Evolutionary conservation across 2,329 filamentous ascomycete species (phyloP).

Genomic region (Alternaria sp.): DNA sequence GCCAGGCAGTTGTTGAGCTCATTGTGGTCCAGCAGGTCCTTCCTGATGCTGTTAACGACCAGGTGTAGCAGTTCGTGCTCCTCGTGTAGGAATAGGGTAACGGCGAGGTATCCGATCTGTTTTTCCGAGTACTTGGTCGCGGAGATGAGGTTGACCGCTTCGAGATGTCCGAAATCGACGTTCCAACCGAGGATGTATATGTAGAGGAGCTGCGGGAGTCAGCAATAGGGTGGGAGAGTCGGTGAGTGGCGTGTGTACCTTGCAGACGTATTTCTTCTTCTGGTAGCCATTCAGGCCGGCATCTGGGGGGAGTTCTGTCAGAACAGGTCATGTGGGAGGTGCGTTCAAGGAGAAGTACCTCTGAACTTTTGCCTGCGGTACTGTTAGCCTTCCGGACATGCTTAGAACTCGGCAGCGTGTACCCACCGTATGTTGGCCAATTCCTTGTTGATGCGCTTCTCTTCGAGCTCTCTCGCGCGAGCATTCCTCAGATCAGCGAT

Average conservation of each 20-base stretch:
- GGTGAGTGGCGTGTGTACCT: conserved; percentile 57
- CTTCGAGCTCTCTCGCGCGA: conserved; percentile 90
- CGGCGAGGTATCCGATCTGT: conserved; percentile 97
- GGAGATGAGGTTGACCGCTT: conserved; percentile 97
- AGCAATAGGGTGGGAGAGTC: conserved; percentile 3
- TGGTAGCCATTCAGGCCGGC: conserved; percentile 94
- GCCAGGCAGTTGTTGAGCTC: conserved; percentile 97
- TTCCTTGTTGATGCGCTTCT: conserved; percentile 99
- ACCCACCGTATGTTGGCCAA: conserved; percentile 89
- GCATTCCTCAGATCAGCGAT: conserved; percentile 97
- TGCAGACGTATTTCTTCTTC: conserved; percentile 99
- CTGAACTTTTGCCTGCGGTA: conserved; percentile 85
- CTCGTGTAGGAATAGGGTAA: conserved; percentile 96
- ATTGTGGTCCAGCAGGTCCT: conserved; percentile 92
- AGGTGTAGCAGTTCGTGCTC: conserved; percentile 94
- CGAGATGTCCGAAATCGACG: conserved; percentile 97
- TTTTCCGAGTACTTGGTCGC: conserved; percentile 98
- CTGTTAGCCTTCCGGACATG: conserved; percentile 30
- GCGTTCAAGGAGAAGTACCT: conserved; percentile 52
- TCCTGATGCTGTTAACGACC: conserved; percentile 97
- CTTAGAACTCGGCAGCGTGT: conserved; percentile 9
- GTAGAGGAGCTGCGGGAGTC: conserved; percentile 73
- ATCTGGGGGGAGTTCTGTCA: conserved; percentile 57
- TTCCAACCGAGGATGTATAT: conserved; percentile 99
- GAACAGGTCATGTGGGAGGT: conserved; percentile 6